Percentiles rank a stretch among this genome's conserved stretches.
Evolutionary conservation across 768 basidiomycete genomes (phyloP).

Genomic region (Termitomyces sp.): DNA sequence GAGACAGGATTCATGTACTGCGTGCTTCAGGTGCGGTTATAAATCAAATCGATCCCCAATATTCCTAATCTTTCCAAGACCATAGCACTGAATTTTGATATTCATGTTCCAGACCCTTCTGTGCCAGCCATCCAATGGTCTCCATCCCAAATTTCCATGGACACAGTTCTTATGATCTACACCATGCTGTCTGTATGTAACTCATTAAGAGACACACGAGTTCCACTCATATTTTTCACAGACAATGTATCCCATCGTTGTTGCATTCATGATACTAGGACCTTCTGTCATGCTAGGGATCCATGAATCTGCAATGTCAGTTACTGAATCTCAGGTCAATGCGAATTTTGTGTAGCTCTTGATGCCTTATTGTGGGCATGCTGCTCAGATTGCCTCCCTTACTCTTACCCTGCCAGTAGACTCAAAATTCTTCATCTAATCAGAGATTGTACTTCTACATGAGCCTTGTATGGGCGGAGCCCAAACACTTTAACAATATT

Average conservation of each 20-base stretch:
- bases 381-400: neutral
- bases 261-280: neutral
- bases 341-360: neutral
- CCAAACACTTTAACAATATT: no score
- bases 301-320: neutral
- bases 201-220: neutral
- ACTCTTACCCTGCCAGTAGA: no score
- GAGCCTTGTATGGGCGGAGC: no score
- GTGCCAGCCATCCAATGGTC: neutral
- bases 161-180: neutral
- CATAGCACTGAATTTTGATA: neutral
- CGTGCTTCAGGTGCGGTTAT: neutral
- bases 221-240: neutral
- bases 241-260: neutral
- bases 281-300: neutral
- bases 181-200: neutral
- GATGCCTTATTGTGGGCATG: neutral
- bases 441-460: no score
- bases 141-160: neutral
- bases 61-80: neutral
- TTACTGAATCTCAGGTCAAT: neutral
- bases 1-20: neutral
- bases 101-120: neutral
- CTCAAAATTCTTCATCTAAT: no score
- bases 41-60: neutral